These are phyloP conservation scores for Gymnopus androsaceus DNA, from an alignment of 1,284 basidiomycete genomes.

Conservation along the genomic window DNA sequence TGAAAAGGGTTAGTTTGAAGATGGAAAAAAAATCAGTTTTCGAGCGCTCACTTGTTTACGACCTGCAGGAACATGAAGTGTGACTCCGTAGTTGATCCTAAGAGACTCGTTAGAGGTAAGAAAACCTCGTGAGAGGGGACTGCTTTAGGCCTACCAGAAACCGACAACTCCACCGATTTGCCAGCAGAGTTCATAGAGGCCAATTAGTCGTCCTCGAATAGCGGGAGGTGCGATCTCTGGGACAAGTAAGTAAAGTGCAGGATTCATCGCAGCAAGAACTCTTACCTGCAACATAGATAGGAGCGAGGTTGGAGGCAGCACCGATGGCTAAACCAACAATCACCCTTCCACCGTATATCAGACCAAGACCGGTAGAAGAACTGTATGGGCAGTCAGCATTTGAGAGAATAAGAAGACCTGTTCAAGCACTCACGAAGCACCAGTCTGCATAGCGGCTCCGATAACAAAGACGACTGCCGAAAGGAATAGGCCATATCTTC, in stretches of 20 bases:
- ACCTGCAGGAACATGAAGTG: background rate
- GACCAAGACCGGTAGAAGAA: slow-evolving; percentile 32
- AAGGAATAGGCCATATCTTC: slow-evolving; percentile 32
- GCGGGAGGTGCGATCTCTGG: slow-evolving; percentile 46
- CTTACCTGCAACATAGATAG: slow-evolving; percentile 44
- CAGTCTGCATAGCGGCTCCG: slow-evolving; percentile 34
- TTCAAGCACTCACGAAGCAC: slow-evolving; percentile 29
- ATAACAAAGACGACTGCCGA: slow-evolving; percentile 31
- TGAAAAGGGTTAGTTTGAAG: too few relatives aligned
- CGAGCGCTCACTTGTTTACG: too few relatives aligned
- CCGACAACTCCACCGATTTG: slow-evolving; percentile 37
- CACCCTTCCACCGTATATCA: slow-evolving; percentile 37
- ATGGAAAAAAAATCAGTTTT: too few relatives aligned
- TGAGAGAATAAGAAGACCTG: background rate
- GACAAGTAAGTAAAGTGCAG: too few relatives aligned
- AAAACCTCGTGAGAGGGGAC: too few relatives aligned
- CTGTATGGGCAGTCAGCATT: slow-evolving; percentile 16
- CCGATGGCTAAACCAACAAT: slow-evolving; percentile 36
- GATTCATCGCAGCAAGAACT: too few relatives aligned
- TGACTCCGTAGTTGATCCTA: slow-evolving; percentile 51
- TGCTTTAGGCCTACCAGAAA: too few relatives aligned
- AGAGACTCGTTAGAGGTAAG: slow-evolving; percentile 29
- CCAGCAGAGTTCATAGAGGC: slow-evolving; percentile 49
- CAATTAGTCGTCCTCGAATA: slow-evolving; percentile 50
- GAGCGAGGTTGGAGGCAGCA: slow-evolving; percentile 40